Base-by-base conservation (phyloP, 768 basidiomycete genomes). In the Kondoa malvinella region DNA sequence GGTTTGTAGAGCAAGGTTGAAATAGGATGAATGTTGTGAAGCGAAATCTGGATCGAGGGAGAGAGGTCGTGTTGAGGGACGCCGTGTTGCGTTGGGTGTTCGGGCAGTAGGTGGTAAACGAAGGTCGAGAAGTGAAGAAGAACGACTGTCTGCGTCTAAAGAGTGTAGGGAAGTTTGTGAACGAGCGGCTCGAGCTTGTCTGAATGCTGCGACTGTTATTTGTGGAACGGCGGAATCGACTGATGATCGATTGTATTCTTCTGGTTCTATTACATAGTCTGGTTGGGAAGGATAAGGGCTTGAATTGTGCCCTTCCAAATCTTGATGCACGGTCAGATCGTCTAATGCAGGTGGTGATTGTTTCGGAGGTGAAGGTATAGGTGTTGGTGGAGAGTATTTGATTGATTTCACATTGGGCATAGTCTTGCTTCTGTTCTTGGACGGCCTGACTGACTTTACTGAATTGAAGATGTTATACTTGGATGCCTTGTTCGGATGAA, bases 81-180 rank as follows among this genome's bases (percentile, higher is more conserved):
- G 40, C 21, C 21, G 40, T 8, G 40, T 50, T 21, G 40, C 40
- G 58, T 25, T 59, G 15, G 58, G 58, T 59, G 58, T 59, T 25
- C 58, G 58, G 25, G 58, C 30, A 8, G 58, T 25, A 29, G 25
- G 25, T 29, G 58, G 58, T 21, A 59, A 59, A 8, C 58, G 12
- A 31, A 31, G 58, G 27, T 59, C 58, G 25, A 25, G 58, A 31
- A 59, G 25, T 8, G 40, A 59, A 14, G 30, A 59, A 31, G 12
- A 4, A 31, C 58, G 21, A 63, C n/a, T 3, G 26, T 27, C 16
- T 2, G 29, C 27, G 27, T 32, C 30, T 17, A 32, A 16, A 27
- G 61, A 63, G 32, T 63, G 27, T 27, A 63, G 8, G n/a, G 61
- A 63, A 29, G 61, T 30, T 27, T 27, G 15, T 16, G 61, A 63